phyloP scores from a whole-genome alignment of 2,329 filamentous ascomycete genomes.

The Scytalidium lignicola region DNA sequence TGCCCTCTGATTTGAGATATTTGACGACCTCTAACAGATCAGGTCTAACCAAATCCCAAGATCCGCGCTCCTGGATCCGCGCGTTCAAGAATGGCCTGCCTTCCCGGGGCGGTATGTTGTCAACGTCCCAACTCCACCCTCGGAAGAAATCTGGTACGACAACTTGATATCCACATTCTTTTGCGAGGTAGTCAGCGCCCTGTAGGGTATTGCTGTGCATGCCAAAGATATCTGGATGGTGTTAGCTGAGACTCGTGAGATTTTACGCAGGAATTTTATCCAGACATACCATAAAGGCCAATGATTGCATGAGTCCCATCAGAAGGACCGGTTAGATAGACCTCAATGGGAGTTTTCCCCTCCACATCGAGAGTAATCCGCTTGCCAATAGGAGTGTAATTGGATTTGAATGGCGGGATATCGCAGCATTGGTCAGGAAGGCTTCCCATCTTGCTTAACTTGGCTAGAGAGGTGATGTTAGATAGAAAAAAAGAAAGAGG shows the following conservation, averaged over 20 bases:
- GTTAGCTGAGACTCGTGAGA: neutral
- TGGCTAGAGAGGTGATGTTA: neutral
- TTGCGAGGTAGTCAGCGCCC: neutral
- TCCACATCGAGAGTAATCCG: neutral
- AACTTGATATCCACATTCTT: neutral
- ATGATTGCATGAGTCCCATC: neutral
- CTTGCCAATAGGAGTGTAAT: constrained; percentile 1
- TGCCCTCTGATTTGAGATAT: neutral
- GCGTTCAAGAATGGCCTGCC: constrained; percentile 2
- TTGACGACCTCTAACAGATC: neutral
- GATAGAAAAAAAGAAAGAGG: neutral
- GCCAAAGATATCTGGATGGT: constrained; percentile 3
- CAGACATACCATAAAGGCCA: neutral
- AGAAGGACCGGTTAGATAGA: neutral
- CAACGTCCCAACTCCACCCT: constrained; percentile 2
- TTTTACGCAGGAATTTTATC: neutral
- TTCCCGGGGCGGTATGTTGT: constrained; percentile 4
- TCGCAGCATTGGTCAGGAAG: constrained; percentile 4
- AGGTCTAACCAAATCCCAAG: constrained; percentile 3
- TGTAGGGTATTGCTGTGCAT: constrained; percentile 4
- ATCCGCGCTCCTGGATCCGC: constrained; percentile 2
- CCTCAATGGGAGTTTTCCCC: neutral
- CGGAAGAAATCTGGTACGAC: constrained; percentile 5
- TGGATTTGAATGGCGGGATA: constrained; percentile 3
- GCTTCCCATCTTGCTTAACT: neutral